phyloP scores from a whole-genome alignment of 208 protist genomes.

The Sergeia podlipaevii region DNA sequence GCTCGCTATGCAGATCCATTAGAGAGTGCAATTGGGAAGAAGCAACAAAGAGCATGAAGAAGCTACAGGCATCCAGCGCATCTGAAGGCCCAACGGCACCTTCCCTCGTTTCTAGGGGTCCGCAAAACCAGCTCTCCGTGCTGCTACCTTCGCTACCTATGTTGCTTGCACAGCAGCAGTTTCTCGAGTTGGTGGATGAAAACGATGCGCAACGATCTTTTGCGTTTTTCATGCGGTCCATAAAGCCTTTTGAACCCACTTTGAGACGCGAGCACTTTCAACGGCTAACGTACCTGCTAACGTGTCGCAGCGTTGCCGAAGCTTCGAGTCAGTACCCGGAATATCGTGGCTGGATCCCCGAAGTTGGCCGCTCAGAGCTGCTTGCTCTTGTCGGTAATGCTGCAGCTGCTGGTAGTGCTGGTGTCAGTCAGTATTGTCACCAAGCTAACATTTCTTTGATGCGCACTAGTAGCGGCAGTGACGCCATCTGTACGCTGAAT shows the following conservation, averaged over 20 bases:
- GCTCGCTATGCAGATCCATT: slow-evolving; percentile 51
- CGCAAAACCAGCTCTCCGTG: slow-evolving; percentile 16
- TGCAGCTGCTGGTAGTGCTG: slow-evolving; percentile 34
- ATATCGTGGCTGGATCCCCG: slow-evolving; percentile 70
- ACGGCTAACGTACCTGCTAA: slow-evolving; percentile 79
- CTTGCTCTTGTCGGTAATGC: slow-evolving; percentile 45
- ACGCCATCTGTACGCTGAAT: slow-evolving; percentile 20
- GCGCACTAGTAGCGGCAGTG: slow-evolving; percentile 11
- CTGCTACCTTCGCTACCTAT: slow-evolving; percentile 61
- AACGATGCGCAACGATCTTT: slow-evolving; percentile 70
- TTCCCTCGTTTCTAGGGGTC: slow-evolving; percentile 2
- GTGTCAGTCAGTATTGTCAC: slow-evolving; percentile 50
- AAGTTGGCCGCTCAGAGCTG: slow-evolving; percentile 61
- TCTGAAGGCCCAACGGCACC: background rate
- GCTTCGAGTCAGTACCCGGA: slow-evolving; percentile 54
- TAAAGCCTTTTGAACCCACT: slow-evolving; percentile 73
- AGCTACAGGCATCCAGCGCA: slow-evolving; percentile 30
- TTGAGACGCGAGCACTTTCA: slow-evolving; percentile 71
- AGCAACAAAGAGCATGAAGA: slow-evolving; percentile 52
- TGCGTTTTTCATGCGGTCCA: slow-evolving; percentile 77
- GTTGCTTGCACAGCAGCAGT: slow-evolving; percentile 72
- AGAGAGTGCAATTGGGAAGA: slow-evolving; percentile 79
- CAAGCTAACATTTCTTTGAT: slow-evolving; percentile 36
- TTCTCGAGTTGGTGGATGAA: slow-evolving; percentile 79
- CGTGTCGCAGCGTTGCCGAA: slow-evolving; percentile 72